Conservation (phyloP, 495 filamentous ascomycete genomes). For the Podospora bellae-mahoneyi region DNA sequence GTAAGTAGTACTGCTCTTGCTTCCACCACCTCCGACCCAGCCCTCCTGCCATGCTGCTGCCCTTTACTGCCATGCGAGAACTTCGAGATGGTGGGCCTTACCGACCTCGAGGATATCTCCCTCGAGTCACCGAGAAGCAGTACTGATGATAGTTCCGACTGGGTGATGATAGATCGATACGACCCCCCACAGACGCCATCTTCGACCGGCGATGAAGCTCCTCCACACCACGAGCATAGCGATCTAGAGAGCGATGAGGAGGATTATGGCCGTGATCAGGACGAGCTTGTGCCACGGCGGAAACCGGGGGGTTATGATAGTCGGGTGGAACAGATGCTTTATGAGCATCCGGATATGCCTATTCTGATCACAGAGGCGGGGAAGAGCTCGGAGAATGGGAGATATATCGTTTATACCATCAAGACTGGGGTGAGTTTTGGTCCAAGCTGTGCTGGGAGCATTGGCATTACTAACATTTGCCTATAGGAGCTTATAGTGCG, state of each 20-base stretch:
- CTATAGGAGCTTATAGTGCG: constrained; percentile 88
- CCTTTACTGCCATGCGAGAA: neutral
- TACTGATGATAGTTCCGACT: constrained; percentile 38
- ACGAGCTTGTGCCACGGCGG: constrained; percentile 49
- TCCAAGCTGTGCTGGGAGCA: neutral
- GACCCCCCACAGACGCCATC: constrained; percentile 45
- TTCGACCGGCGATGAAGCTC: constrained; percentile 42
- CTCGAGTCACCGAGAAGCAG: constrained; percentile 22
- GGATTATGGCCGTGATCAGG: constrained; percentile 56
- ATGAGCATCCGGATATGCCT: constrained; percentile 84
- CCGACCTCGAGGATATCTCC: constrained; percentile 30
- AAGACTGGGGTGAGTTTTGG: constrained; percentile 72
- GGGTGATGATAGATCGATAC: constrained; percentile 44
- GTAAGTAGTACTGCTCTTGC: constrained; percentile 31
- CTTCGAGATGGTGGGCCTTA: constrained; percentile 34
- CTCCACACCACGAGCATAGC: constrained; percentile 27
- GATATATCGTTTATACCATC: constrained; percentile 95
- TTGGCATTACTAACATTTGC: constrained; percentile 21
- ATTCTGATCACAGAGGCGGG: constrained; percentile 91
- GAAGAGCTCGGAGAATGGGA: constrained; percentile 85
- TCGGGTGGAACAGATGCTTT: constrained; percentile 91
- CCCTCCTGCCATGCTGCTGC: neutral
- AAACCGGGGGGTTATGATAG: constrained; percentile 89
- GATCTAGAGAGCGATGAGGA: constrained; percentile 41
- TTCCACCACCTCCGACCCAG: neutral